Evolutionary conservation across 176 grass and related monocot species (phyloP).

Genomic region (Carex pumila): DNA sequence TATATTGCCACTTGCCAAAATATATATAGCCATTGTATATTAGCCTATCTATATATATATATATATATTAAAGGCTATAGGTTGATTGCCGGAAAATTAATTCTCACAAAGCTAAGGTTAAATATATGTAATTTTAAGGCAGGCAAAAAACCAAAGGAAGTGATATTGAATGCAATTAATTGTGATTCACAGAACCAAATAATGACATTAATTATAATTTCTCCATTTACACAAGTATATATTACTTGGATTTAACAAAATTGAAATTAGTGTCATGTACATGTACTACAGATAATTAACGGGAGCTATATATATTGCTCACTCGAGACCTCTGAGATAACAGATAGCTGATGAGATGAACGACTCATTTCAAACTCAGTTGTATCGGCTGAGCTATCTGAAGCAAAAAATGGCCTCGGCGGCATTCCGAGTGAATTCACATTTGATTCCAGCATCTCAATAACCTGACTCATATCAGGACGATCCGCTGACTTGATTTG

Average conservation of each 20-base stretch:
- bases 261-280: neutral
- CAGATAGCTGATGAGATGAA: neutral
- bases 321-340: neutral
- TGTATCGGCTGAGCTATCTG: neutral
- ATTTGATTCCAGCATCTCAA: slow-evolving; percentile 9
- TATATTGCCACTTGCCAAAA: neutral
- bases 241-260: neutral
- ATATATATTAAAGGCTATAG: neutral
- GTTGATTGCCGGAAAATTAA: neutral
- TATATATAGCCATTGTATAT: no score
- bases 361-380: neutral
- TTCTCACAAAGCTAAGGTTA: neutral
- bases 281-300: neutral
- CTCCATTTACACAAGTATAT: neutral
- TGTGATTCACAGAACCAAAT: neutral
- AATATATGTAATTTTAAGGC: neutral
- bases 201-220: neutral
- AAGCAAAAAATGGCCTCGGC: neutral
- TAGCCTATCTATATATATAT: no score
- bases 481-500: neutral
- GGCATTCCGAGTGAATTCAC: neutral
- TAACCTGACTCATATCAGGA: slow-evolving; percentile 5
- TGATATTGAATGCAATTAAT: neutral
- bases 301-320: neutral
- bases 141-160: neutral